phyloP scores from a whole-genome alignment of 192 early-diverging fungal species.

The Dissophora globulifera region DNA sequence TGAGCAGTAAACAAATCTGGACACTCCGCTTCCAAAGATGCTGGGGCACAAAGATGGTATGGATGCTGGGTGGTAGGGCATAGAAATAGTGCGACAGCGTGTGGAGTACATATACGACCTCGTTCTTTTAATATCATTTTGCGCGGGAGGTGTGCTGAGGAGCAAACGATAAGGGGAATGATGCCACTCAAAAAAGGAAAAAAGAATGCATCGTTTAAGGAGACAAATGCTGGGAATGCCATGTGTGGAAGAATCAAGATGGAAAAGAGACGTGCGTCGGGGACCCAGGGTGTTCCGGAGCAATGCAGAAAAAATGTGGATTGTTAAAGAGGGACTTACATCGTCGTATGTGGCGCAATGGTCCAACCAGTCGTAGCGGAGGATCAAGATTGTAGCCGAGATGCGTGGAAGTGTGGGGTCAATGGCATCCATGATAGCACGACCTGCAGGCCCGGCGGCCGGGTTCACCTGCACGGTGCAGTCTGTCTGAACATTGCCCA shows the following conservation, averaged over 20 bases:
- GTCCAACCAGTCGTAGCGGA: constrained; percentile 41
- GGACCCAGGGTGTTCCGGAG: not conserved
- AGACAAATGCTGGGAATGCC: not conserved
- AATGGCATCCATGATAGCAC: constrained; percentile 17
- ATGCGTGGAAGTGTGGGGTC: constrained; percentile 12
- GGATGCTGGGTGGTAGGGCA: too few relatives aligned
- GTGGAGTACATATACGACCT: not conserved
- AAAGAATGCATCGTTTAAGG: too few relatives aligned
- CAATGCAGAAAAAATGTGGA: too few relatives aligned
- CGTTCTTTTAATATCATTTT: not conserved
- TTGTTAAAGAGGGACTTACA: constrained; percentile 16
- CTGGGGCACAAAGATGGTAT: too few relatives aligned
- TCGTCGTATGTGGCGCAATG: constrained; percentile 48
- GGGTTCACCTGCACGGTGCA: constrained; percentile 25
- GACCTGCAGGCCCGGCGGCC: constrained; percentile 10
- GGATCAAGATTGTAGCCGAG: constrained; percentile 8
- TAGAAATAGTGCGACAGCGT: not conserved
- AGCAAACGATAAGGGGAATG: too few relatives aligned
- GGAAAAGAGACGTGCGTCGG: not conserved
- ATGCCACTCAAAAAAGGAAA: too few relatives aligned
- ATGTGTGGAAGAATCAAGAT: not conserved
- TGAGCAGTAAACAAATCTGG: too few relatives aligned
- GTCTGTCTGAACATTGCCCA: constrained; percentile 26
- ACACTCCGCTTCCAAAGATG: too few relatives aligned
- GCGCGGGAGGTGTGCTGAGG: too few relatives aligned